Conservation (phyloP, 1,284 basidiomycete species). For the Rhizoctonia solani region DNA sequence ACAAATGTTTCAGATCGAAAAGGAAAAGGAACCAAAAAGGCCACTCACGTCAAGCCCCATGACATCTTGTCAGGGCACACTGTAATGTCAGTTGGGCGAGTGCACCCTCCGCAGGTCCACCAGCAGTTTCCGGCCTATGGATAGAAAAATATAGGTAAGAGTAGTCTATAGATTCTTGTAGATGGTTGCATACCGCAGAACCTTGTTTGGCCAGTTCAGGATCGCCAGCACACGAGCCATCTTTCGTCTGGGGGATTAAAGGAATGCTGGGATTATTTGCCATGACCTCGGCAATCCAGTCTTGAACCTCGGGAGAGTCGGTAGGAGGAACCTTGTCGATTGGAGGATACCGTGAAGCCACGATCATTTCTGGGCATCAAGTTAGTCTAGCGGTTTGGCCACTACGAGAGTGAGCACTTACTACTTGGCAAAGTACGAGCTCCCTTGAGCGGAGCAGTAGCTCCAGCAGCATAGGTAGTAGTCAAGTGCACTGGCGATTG, state of each 20-base stretch:
- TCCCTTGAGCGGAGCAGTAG: constrained; percentile 43
- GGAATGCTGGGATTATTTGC: constrained; percentile 43
- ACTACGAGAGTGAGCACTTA: constrained; percentile 23
- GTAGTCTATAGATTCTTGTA: background rate
- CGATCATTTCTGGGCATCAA: constrained; percentile 19
- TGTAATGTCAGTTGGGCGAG: constrained; percentile 70
- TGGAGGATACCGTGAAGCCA: constrained; percentile 37
- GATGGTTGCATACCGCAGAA: constrained; percentile 2
- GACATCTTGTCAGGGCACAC: constrained; percentile 78
- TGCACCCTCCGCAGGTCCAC: constrained; percentile 82
- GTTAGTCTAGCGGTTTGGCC: background rate
- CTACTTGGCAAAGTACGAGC: constrained; percentile 43
- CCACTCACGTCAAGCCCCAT: constrained; percentile 70
- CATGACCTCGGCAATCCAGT: constrained; percentile 48
- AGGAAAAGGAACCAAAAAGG: background rate
- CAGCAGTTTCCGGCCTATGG: constrained; percentile 43
- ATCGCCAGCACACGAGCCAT: constrained; percentile 40
- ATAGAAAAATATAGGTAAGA: background rate
- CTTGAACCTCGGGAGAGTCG: constrained; percentile 50
- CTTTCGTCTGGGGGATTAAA: constrained; percentile 50
- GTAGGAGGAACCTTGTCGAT: constrained; percentile 51
- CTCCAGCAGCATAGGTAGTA: constrained; percentile 44
- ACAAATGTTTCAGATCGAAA: constrained; percentile 26
- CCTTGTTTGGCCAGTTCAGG: constrained; percentile 36
- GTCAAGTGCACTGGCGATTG: constrained; percentile 35